These are phyloP conservation scores for Blechomonas ayalai DNA, from an alignment of 208 protist species.

Conservation along the genomic window DNA sequence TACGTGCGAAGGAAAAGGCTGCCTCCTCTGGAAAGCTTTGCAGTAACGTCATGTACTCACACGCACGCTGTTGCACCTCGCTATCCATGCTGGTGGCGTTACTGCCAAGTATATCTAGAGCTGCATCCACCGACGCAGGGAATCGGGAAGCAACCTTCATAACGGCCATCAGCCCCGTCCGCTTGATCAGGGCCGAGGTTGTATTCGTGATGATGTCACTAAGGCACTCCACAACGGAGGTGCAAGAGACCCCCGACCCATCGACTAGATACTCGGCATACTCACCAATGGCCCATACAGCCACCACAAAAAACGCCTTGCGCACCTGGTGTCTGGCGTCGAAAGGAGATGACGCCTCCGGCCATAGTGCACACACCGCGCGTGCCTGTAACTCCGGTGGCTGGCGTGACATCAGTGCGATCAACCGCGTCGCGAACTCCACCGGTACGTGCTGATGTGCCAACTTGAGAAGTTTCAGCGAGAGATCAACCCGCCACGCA, in stretches of 20 bases:
- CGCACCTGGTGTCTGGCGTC: slow-evolving; percentile 72
- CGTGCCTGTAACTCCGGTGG: slow-evolving; percentile 83
- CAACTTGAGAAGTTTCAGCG: slow-evolving; percentile 89
- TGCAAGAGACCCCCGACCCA: slow-evolving; percentile 10
- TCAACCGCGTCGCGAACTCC: slow-evolving; percentile 74
- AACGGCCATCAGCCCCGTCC: slow-evolving; percentile 91
- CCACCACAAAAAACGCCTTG: slow-evolving; percentile 88
- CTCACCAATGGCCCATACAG: slow-evolving; percentile 96
- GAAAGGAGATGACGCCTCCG: slow-evolving; percentile 64
- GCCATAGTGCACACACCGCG: slow-evolving; percentile 87
- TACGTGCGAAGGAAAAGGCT: slow-evolving; percentile 60
- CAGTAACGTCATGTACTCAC: slow-evolving; percentile 86
- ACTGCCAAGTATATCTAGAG: slow-evolving; percentile 42
- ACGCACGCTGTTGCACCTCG: slow-evolving; percentile 93
- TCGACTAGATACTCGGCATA: slow-evolving; percentile 88
- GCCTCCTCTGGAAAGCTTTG: slow-evolving; percentile 67
- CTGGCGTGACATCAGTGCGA: slow-evolving; percentile 83
- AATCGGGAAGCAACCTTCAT: slow-evolving; percentile 92
- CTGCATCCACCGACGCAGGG: slow-evolving; percentile 25
- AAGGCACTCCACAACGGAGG: slow-evolving; percentile 41
- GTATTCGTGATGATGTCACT: slow-evolving; percentile 71
- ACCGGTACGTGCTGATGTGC: slow-evolving; percentile 57
- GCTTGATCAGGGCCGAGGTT: slow-evolving; percentile 65
- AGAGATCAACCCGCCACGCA: slow-evolving; percentile 96
- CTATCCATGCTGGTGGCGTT: slow-evolving; percentile 78